Conservation (phyloP, 192 early-diverging fungal genomes). For the Ambispora gerdemannii region DNA sequence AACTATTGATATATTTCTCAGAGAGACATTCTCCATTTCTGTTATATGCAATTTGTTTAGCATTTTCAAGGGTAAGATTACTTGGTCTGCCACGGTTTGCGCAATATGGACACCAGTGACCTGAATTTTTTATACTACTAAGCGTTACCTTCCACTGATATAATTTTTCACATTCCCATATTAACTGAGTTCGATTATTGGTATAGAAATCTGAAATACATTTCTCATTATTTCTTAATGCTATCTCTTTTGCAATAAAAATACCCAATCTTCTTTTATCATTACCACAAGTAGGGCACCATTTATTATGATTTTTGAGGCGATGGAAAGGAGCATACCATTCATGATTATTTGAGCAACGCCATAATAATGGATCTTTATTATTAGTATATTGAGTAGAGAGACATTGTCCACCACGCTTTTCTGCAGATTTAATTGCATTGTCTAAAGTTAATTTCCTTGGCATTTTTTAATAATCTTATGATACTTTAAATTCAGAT, state of each 20-base stretch:
- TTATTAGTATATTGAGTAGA: constrained; percentile 24
- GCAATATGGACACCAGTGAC: not conserved
- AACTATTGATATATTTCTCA: constrained; percentile 17
- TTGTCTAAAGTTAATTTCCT: constrained; percentile 15
- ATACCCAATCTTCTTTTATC: constrained; percentile 17
- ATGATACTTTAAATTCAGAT: constrained; percentile 21
- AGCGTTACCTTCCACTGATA: not conserved
- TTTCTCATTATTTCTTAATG: not conserved
- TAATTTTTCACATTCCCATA: constrained; percentile 4
- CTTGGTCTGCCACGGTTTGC: too few relatives aligned
- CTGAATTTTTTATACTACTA: constrained; percentile 1
- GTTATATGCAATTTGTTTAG: constrained; percentile 20
- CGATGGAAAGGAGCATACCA: constrained; percentile 4
- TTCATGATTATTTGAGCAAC: constrained; percentile 6
- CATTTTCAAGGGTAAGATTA: constrained; percentile 15
- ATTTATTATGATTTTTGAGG: constrained; percentile 1
- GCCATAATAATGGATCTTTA: constrained; percentile 21
- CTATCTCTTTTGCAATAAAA: not conserved
- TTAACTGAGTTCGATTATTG: not conserved
- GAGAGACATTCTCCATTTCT: constrained; percentile 17
- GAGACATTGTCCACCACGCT: constrained; percentile 7
- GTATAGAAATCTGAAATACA: not conserved
- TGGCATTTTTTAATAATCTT: constrained; percentile 16
- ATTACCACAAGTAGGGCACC: constrained; percentile 12
- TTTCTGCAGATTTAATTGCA: constrained; percentile 4